phyloP scores from a whole-genome alignment of 1,284 basidiomycete genomes.

The Serendipita sp. region DNA sequence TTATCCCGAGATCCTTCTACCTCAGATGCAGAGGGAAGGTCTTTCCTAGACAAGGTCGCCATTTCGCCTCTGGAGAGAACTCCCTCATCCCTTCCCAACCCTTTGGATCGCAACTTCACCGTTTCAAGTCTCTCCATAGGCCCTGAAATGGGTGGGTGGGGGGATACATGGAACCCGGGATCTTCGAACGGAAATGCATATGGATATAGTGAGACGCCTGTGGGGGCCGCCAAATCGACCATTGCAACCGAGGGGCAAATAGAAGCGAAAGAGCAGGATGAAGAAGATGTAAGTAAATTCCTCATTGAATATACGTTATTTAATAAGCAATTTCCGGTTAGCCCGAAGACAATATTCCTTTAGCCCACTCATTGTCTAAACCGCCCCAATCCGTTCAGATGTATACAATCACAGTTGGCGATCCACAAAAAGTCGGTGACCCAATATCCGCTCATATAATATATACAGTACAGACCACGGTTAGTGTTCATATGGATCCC shows the following conservation, averaged over 20 bases:
- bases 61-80: background rate
- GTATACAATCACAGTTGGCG: conserved; percentile 75
- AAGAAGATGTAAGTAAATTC: conserved; percentile 6
- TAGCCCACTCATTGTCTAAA: background rate
- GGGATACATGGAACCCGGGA: background rate
- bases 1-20: background rate
- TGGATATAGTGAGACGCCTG: background rate
- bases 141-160: background rate
- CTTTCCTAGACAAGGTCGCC: background rate
- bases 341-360: background rate
- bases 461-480: conserved; percentile 84
- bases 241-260: background rate
- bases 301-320: background rate
- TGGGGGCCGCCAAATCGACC: background rate
- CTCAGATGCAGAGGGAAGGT: background rate
- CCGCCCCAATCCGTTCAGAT: conserved; percentile 18
- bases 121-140: background rate
- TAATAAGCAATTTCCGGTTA: background rate
- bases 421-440: conserved; percentile 88
- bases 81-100: conserved; percentile 5
- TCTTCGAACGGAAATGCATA: background rate
- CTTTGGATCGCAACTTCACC: background rate
- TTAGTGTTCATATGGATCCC: conserved; percentile 23
- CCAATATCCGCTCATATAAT: conserved; percentile 84
- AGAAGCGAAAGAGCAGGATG: conserved; percentile 8